Conservation (phyloP, 352 stramenopile species). For the Globisporangium orthogonon region DNA sequence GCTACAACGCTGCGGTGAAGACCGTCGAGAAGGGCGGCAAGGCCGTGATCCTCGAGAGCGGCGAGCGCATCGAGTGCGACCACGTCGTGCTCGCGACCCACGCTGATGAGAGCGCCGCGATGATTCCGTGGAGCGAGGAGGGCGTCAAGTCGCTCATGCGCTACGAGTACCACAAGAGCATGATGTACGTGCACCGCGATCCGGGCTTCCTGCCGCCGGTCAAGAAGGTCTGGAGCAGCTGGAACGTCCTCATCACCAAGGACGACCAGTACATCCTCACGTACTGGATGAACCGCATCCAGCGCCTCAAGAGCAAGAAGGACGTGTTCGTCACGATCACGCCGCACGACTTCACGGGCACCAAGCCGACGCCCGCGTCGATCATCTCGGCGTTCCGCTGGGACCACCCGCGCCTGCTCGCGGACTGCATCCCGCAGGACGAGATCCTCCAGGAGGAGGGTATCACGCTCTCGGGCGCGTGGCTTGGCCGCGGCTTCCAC, state of each 20-base stretch:
- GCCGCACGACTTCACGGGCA: slow-evolving; percentile 60
- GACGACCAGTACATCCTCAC: slow-evolving; percentile 83
- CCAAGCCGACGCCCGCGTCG: slow-evolving; percentile 36
- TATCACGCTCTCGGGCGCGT: slow-evolving; percentile 76
- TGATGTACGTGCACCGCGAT: slow-evolving; percentile 85
- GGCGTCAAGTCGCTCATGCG: slow-evolving; percentile 67
- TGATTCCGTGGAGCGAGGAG: slow-evolving; percentile 66
- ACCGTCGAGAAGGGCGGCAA: slow-evolving; percentile 74
- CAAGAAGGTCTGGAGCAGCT: slow-evolving; percentile 78
- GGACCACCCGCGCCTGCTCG: slow-evolving; percentile 79
- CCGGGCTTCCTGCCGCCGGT: slow-evolving; percentile 60
- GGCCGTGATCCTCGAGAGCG: slow-evolving; percentile 58
- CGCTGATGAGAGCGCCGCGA: slow-evolving; percentile 66
- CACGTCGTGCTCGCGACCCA: slow-evolving; percentile 82
- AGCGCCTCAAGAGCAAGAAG: slow-evolving; percentile 81
- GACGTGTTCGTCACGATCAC: slow-evolving; percentile 87
- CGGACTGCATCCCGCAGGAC: slow-evolving; percentile 80
- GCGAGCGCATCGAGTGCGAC: slow-evolving; percentile 78
- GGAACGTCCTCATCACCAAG: slow-evolving; percentile 84
- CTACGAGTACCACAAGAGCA: slow-evolving; percentile 84
- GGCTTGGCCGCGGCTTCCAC: slow-evolving; percentile 82
- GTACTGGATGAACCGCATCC: slow-evolving; percentile 90
- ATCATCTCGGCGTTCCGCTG: slow-evolving; percentile 77
- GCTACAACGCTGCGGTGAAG: slow-evolving; percentile 66
- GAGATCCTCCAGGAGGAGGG: slow-evolving; percentile 82